These are phyloP conservation scores for Bertia moriformis DNA, from an alignment of 2,329 filamentous ascomycete genomes.

Conservation along the genomic window DNA sequence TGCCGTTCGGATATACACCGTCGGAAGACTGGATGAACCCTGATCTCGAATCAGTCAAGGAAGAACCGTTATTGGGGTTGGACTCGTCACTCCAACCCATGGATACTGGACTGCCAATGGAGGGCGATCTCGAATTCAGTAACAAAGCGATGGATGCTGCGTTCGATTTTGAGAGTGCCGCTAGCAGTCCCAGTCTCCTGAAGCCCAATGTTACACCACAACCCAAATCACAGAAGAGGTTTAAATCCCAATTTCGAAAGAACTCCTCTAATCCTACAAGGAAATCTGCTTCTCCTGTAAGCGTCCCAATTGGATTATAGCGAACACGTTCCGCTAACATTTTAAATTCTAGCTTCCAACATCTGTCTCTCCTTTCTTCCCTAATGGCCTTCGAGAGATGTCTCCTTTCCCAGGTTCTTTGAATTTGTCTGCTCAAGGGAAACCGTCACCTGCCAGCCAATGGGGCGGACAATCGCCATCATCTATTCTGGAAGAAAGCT, in stretches of 20 bases:
- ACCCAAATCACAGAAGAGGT: slow-evolving; percentile 6
- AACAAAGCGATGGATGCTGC: slow-evolving; percentile 30
- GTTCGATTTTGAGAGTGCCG: slow-evolving; percentile 43
- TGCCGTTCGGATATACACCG: slow-evolving; percentile 16
- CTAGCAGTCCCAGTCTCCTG: slow-evolving; percentile 34
- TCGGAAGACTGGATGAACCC: slow-evolving; percentile 19
- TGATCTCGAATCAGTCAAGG: slow-evolving; percentile 17
- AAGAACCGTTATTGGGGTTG: slow-evolving; percentile 21
- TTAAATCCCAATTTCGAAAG: slow-evolving; percentile 10
- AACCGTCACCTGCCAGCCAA: slow-evolving; percentile 10
- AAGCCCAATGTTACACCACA: slow-evolving; percentile 5
- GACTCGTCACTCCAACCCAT: slow-evolving; percentile 17
- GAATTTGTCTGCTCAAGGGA: not conserved
- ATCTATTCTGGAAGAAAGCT: slow-evolving; percentile 24
- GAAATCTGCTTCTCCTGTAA: slow-evolving; percentile 1
- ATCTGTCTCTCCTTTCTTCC: not conserved
- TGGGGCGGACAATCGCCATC: slow-evolving; percentile 25
- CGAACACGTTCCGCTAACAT: too few species aligned
- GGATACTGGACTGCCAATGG: slow-evolving; percentile 13
- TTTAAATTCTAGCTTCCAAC: too few species aligned
- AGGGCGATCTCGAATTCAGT: slow-evolving; percentile 5
- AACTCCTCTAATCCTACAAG: slow-evolving; percentile 11
- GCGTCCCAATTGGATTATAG: too few species aligned
- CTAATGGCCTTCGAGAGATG: not conserved
- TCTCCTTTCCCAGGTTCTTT: not conserved